These are phyloP conservation scores for Hygrophoropsis aurantiaca DNA, from an alignment of 768 basidiomycete species.

Conservation along the genomic window DNA sequence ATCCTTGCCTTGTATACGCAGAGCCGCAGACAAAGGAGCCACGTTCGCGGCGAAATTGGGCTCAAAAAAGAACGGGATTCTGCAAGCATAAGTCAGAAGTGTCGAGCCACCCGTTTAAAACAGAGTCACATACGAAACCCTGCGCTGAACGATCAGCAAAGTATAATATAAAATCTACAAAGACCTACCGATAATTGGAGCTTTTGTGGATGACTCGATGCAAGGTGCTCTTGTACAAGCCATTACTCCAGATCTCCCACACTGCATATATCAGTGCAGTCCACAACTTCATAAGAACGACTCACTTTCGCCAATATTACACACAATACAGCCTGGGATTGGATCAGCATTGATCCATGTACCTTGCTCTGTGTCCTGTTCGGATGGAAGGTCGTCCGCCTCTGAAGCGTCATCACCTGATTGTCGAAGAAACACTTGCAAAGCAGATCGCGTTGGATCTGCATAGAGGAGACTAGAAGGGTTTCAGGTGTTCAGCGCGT, in stretches of 20 bases:
- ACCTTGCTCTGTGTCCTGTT: constrained; percentile 59
- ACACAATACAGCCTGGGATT: constrained; percentile 78
- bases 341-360: constrained; percentile 87
- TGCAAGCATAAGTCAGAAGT: constrained; percentile 26
- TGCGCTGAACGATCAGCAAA: constrained; percentile 26
- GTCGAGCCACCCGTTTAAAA: not conserved
- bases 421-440: constrained; percentile 74
- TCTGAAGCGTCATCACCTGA: constrained; percentile 32
- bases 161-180: no score
- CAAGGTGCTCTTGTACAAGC: constrained; percentile 84
- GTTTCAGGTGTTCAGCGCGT: constrained; percentile 6
- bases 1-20: constrained; percentile 28
- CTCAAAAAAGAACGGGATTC: constrained; percentile 93
- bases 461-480: constrained; percentile 76
- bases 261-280: constrained; percentile 39
- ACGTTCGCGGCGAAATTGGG: constrained; percentile 79
- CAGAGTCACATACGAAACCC: constrained; percentile 66
- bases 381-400: constrained; percentile 40
- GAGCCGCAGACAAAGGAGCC: constrained; percentile 60
- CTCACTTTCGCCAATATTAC: constrained; percentile 91
- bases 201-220: constrained; percentile 83
- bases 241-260: constrained; percentile 93
- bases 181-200: constrained; percentile 57
- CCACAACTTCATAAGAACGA: constrained; percentile 3
- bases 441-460: constrained; percentile 74